A percentile compares a stretch with the other conserved stretches of the same genome.
Evolutionary conservation across 805 yeast genomes (phyloP).

Genomic region (Cyberlindnera nakhonratchasimensis): DNA sequence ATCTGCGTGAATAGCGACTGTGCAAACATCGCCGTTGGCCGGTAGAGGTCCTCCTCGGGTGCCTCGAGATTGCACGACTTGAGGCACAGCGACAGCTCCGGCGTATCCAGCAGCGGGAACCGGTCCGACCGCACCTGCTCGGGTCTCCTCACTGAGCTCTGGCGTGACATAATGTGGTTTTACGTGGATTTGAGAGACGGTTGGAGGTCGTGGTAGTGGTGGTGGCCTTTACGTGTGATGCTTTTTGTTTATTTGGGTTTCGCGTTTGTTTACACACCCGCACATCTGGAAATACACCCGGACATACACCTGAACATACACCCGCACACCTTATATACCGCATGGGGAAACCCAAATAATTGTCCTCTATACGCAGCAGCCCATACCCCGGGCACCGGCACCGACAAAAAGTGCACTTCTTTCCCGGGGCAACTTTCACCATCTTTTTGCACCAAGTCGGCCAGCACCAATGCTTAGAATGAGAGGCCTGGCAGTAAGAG

Average conservation of each 20-base stretch:
- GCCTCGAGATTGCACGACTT: slow-evolving; percentile 60
- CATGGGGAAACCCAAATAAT: slow-evolving; percentile 2
- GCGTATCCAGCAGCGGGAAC: slow-evolving; percentile 59
- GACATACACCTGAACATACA: too few relatives aligned
- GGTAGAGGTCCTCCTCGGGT: slow-evolving; percentile 53
- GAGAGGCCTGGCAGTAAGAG: slow-evolving; percentile 2
- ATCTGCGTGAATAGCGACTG: slow-evolving; percentile 56
- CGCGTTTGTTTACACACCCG: slow-evolving; percentile 16
- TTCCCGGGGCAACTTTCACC: too few relatives aligned
- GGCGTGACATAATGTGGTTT: slow-evolving; percentile 15
- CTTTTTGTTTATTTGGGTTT: slow-evolving; percentile 1
- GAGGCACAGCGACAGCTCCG: slow-evolving; percentile 56
- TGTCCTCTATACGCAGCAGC: background rate
- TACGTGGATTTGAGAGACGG: background rate
- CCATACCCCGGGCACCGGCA: background rate
- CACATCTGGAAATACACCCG: too few relatives aligned
- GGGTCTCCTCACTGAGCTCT: slow-evolving; percentile 17
- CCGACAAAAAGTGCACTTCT: too few relatives aligned
- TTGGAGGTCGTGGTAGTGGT: background rate
- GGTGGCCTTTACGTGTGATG: background rate
- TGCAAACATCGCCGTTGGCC: slow-evolving; percentile 56
- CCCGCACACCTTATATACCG: too few relatives aligned
- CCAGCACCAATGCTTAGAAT: slow-evolving; percentile 12
- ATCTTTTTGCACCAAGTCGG: too few relatives aligned
- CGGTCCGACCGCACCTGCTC: slow-evolving; percentile 38